These are phyloP conservation scores for Heritiera littoralis DNA, from an alignment of 345 rosid genomes.

Conservation along the genomic window DNA sequence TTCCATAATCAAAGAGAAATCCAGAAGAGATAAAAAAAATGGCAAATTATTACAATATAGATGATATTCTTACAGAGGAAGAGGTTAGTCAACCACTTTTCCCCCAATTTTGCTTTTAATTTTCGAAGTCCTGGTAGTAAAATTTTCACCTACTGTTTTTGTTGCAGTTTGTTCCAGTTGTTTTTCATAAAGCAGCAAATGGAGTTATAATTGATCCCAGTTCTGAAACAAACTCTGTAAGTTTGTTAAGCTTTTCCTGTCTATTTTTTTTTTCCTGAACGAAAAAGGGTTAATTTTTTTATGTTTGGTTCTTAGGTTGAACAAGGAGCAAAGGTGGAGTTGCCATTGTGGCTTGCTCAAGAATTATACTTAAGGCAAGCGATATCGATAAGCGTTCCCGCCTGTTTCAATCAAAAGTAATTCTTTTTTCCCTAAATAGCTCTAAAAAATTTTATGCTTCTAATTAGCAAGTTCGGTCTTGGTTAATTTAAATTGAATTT, in stretches of 20 bases:
- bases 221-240: slow-evolving; percentile 62
- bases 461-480: background rate
- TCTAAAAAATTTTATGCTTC: background rate
- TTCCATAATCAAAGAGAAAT: background rate
- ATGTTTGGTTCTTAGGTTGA: slow-evolving; percentile 47
- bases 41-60: slow-evolving; percentile 67
- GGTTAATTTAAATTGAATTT: background rate
- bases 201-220: slow-evolving; percentile 81
- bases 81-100: slow-evolving; percentile 42
- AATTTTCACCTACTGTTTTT: background rate
- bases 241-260: slow-evolving; percentile 20
- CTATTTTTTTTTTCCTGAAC: background rate
- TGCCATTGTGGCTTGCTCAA: slow-evolving; percentile 84
- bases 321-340: slow-evolving; percentile 72
- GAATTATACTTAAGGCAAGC: slow-evolving; percentile 73
- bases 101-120: background rate
- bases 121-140: too few relatives aligned
- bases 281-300: background rate
- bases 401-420: slow-evolving; percentile 79
- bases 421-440: background rate
- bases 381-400: slow-evolving; percentile 56
- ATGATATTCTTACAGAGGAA: slow-evolving; percentile 77
- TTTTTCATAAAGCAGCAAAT: slow-evolving; percentile 57
- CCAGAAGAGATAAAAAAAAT: slow-evolving; percentile 19
- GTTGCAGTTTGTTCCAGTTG: slow-evolving; percentile 60